A percentile compares a stretch with the other conserved stretches of the same genome.
phyloP scores from a whole-genome alignment of 2,329 filamentous ascomycete genomes.

The Cercospora janseana region DNA sequence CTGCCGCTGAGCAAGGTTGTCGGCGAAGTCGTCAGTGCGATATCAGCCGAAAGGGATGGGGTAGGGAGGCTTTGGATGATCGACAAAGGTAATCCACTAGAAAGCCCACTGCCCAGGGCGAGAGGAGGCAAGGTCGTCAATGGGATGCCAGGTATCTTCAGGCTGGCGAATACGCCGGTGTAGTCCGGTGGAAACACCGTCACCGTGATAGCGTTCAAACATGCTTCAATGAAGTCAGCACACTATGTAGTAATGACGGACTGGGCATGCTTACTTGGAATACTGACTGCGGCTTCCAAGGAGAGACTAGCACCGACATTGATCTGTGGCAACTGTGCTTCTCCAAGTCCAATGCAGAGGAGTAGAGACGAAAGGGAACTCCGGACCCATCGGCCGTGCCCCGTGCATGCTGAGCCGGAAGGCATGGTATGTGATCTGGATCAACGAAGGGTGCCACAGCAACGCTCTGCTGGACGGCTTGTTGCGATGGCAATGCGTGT shows the following conservation, averaged over 20 bases:
- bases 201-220: conserved; percentile 17
- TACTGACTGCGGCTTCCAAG: neutral
- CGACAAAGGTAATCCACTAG: neutral
- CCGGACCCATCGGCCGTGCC: conserved; percentile 11
- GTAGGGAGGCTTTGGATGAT: too few species aligned
- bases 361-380: conserved; percentile 13
- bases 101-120: neutral
- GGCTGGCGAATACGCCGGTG: conserved; percentile 21
- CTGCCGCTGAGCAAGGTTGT: neutral
- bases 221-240: conserved; percentile 14
- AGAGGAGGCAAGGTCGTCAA: conserved; percentile 12
- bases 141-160: conserved; percentile 14
- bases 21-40: too few species aligned
- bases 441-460: conserved; percentile 6
- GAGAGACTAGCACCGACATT: neutral
- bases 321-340: conserved; percentile 4
- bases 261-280: neutral
- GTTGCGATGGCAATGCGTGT: conserved; percentile 25
- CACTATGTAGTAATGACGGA: too few species aligned
- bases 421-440: conserved; percentile 15
- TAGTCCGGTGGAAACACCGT: conserved; percentile 23
- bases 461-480: conserved; percentile 18
- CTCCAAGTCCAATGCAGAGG: conserved; percentile 8
- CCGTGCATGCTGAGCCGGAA: conserved; percentile 4
- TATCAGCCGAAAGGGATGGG: too few species aligned